phyloP scores from a whole-genome alignment of 495 filamentous ascomycete genomes.

The Penicillium cinerascens region DNA sequence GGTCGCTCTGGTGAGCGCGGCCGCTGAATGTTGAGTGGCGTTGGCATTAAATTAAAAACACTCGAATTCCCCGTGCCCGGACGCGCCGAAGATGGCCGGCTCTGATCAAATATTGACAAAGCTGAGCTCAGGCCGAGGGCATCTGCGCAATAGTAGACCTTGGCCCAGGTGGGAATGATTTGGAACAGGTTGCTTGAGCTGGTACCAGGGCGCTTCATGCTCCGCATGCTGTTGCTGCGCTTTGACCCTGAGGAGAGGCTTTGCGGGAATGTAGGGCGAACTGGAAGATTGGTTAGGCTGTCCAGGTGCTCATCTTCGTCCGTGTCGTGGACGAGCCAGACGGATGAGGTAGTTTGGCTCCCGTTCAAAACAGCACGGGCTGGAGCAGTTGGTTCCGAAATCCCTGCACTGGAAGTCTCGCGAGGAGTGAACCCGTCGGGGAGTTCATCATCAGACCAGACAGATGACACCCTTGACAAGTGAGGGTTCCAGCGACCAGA shows the following conservation, averaged over 20 bases:
- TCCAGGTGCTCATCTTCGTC: conserved; percentile 39
- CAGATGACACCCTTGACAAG: conserved; percentile 69
- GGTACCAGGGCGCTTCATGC: conserved; percentile 38
- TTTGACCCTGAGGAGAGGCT: conserved; percentile 37
- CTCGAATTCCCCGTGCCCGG: conserved; percentile 32
- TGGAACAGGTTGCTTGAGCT: conserved; percentile 55
- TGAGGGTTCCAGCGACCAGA: conserved; percentile 66
- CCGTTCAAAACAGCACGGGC: conserved; percentile 24
- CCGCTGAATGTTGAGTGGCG: conserved; percentile 24
- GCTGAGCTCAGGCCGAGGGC: conserved; percentile 29
- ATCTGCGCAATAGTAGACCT: conserved; percentile 46
- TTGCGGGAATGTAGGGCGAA: conserved; percentile 31
- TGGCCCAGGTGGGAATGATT: conserved; percentile 44
- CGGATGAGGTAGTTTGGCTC: conserved; percentile 36
- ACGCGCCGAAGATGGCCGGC: conserved; percentile 29
- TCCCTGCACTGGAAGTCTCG: conserved; percentile 14
- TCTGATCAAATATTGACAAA: conserved; percentile 32
- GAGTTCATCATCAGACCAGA: conserved; percentile 48
- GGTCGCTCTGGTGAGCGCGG: conserved; percentile 19
- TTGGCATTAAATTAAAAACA: conserved; percentile 30
- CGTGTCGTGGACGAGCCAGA: conserved; percentile 44
- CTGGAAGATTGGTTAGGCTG: conserved; percentile 40
- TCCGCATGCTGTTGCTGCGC: conserved; percentile 38
- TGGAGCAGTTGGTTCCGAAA: conserved; percentile 17
- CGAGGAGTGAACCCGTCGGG: conserved; percentile 13